Evolutionary conservation across 257 asterid species (phyloP).

Genomic region (Coffea eugenioides): DNA sequence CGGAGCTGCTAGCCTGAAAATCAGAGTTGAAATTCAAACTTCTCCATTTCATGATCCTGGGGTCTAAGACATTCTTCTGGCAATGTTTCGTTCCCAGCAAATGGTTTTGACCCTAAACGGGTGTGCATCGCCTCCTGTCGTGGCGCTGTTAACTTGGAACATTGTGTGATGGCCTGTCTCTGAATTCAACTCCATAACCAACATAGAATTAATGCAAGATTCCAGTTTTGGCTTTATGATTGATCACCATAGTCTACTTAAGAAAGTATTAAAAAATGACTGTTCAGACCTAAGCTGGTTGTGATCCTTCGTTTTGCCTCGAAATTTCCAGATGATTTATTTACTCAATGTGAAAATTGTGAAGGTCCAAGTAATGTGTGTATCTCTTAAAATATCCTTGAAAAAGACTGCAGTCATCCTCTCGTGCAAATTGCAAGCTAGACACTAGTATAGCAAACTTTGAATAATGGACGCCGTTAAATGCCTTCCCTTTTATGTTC

Average conservation of each 20-base stretch:
- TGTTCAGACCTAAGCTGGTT: background rate
- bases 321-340: background rate
- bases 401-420: background rate
- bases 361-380: background rate
- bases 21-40: background rate
- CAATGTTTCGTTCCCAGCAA: background rate
- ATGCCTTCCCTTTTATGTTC: background rate
- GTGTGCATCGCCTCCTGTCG: background rate
- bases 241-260: background rate
- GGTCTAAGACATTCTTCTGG: background rate
- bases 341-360: background rate
- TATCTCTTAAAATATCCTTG: background rate
- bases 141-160: background rate
- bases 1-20: background rate
- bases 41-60: background rate
- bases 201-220: background rate
- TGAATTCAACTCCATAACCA: background rate
- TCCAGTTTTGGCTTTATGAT: background rate
- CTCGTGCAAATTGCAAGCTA: background rate
- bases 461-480: background rate
- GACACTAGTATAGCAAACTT: no score
- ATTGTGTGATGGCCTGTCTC: background rate
- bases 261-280: background rate
- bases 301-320: background rate
- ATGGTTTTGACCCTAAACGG: background rate